A percentile compares a stretch with the other conserved stretches of the same genome.
These are phyloP conservation scores for Acanthamoeba culbertsoni DNA, from an alignment of 208 protist species.

Conservation along the genomic window DNA sequence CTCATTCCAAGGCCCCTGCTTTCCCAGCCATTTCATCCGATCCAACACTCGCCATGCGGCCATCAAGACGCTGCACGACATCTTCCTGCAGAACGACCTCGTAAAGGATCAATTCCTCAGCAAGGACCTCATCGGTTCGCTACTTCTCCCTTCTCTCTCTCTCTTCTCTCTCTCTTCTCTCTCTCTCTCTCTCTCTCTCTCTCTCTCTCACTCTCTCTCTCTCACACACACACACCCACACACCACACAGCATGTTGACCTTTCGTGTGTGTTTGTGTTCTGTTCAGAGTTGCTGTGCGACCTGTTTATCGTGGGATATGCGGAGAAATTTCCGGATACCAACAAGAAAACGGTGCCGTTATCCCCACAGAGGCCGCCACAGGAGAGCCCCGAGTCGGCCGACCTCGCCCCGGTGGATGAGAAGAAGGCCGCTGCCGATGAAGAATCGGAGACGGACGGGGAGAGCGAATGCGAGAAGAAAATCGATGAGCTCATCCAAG, in stretches of 20 bases:
- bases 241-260: background rate
- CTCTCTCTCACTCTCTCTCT: background rate
- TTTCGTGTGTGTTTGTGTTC: too few species aligned
- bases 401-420: too few species aligned
- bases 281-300: slow-evolving; percentile 19
- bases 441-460: too few species aligned
- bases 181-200: background rate
- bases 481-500: too few species aligned
- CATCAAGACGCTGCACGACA: slow-evolving; percentile 55
- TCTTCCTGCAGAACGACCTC: slow-evolving; percentile 41
- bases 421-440: too few species aligned
- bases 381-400: too few species aligned
- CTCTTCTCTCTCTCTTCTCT: background rate
- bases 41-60: background rate
- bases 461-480: too few species aligned
- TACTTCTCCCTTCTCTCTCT: background rate
- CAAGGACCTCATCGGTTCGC: background rate
- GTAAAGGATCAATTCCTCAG: slow-evolving; percentile 45
- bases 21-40: background rate
- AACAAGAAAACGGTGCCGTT: background rate
- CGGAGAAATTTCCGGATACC: background rate
- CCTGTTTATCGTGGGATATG: slow-evolving; percentile 18
- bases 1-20: too few species aligned
- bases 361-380: background rate
- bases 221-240: background rate